A percentile compares a stretch with the other conserved stretches of the same genome.
These are phyloP conservation scores for Papiliotrema fonsecae DNA, from an alignment of 1,284 basidiomycete genomes.

Conservation along the genomic window DNA sequence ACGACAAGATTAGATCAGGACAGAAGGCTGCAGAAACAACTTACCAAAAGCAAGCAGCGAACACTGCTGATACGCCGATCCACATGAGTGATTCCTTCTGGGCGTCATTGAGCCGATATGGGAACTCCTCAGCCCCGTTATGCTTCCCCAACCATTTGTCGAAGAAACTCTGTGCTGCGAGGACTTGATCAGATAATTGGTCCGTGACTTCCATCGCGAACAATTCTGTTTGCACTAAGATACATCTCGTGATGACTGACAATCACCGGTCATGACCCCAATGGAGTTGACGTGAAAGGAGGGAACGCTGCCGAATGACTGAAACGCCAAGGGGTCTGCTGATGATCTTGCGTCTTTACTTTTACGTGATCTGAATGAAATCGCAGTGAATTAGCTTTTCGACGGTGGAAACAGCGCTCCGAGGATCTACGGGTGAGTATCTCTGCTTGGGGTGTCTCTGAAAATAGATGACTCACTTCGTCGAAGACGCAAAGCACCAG, in stretches of 20 bases:
- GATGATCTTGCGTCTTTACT: not conserved
- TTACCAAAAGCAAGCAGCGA: slow-evolving; percentile 22
- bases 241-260: not conserved
- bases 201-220: not conserved
- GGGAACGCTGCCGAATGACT: not conserved
- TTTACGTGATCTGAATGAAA: too few relatives aligned
- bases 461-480: slow-evolving; percentile 56
- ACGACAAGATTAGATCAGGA: not conserved
- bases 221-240: not conserved
- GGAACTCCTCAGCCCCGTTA: slow-evolving; percentile 11
- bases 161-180: slow-evolving; percentile 1
- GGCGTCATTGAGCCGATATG: slow-evolving; percentile 19
- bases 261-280: not conserved
- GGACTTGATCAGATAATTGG: not conserved
- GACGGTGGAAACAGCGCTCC: slow-evolving; percentile 14
- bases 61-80: slow-evolving; percentile 10
- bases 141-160: slow-evolving; percentile 15
- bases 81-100: slow-evolving; percentile 19
- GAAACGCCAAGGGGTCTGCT: not conserved
- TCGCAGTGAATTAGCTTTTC: not conserved
- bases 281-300: not conserved
- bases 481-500: slow-evolving; percentile 80
- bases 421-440: slow-evolving; percentile 11
- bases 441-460: not conserved
- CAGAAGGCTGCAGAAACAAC: not conserved